Evolutionary conservation across 2,329 filamentous ascomycete genomes (phyloP).

Genomic region (Lecanoromycetidae sp.): DNA sequence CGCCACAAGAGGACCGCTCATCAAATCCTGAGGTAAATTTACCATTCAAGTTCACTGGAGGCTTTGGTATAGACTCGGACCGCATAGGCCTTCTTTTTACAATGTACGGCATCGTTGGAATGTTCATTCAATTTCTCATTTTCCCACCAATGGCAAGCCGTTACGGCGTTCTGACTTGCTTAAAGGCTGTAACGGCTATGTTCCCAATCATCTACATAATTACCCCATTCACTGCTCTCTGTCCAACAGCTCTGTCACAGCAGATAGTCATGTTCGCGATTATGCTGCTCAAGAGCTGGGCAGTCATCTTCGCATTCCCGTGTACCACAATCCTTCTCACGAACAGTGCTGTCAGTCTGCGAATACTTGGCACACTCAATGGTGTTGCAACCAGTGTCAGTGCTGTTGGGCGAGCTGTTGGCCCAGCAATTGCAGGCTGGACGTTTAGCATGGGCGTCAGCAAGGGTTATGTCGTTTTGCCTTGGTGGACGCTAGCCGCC

Average conservation of each 20-base stretch:
- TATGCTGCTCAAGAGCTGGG: conserved; percentile 62
- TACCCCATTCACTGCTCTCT: conserved; percentile 68
- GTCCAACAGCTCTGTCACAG: conserved; percentile 39
- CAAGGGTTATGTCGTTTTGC: conserved; percentile 61
- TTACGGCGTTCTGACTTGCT: conserved; percentile 63
- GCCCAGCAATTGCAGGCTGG: conserved; percentile 61
- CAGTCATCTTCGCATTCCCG: conserved; percentile 75
- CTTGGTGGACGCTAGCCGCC: conserved; percentile 66
- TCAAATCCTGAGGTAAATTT: conserved; percentile 47
- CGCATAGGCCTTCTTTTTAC: conserved; percentile 80
- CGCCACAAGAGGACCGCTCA: conserved; percentile 37
- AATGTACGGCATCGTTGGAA: conserved; percentile 65
- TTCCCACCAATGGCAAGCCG: conserved; percentile 64
- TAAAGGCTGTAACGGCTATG: conserved; percentile 51
- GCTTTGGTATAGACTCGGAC: conserved; percentile 61
- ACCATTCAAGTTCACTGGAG: conserved; percentile 71
- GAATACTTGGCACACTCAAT: conserved; percentile 76
- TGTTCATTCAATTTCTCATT: conserved; percentile 71
- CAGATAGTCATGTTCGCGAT: conserved; percentile 50
- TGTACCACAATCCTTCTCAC: conserved; percentile 83
- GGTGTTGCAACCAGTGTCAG: conserved; percentile 76
- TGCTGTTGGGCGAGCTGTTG: conserved; percentile 65
- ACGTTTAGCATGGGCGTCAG: conserved; percentile 67
- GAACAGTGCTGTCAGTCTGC: conserved; percentile 65
- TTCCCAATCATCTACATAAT: conserved; percentile 67